Conservation (phyloP, 768 basidiomycete species). For the Termitomyces sp. region DNA sequence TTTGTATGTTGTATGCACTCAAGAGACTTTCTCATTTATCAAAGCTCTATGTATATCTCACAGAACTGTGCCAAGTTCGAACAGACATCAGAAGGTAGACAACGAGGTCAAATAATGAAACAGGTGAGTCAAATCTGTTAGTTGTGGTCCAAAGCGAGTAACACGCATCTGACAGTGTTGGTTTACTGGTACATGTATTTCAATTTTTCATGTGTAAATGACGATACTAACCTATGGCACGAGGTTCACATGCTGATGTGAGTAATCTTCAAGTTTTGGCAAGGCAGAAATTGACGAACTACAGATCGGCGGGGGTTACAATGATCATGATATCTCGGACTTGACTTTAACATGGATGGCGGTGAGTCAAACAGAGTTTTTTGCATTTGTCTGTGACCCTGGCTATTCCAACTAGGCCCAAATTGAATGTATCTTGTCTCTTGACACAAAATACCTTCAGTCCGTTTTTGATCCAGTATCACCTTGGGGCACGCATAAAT, state of each 20-base stretch:
- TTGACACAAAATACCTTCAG: conserved; percentile 49
- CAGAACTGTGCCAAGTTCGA: conserved; percentile 57
- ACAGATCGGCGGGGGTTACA: conserved; percentile 68
- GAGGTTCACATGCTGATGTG: conserved; percentile 39
- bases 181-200: conserved; percentile 50
- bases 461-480: conserved; percentile 45
- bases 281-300: not conserved
- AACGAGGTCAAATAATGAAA: conserved; percentile 52
- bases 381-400: not conserved
- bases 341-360: conserved; percentile 61
- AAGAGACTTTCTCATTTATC: not conserved
- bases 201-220: not conserved
- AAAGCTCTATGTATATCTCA: not conserved
- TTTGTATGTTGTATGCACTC: conserved; percentile 44
- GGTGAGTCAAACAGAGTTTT: conserved; percentile 26
- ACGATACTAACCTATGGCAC: not conserved
- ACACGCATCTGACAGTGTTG: conserved; percentile 43
- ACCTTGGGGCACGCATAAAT: conserved; percentile 55
- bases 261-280: not conserved
- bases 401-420: conserved; percentile 38
- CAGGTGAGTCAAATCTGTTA: conserved; percentile 35
- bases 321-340: conserved; percentile 63
- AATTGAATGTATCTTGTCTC: conserved; percentile 45
- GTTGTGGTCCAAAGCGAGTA: not conserved
- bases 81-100: conserved; percentile 45